Conservation (phyloP, 208 protist genomes). For the Wallacemonas rigidus region DNA sequence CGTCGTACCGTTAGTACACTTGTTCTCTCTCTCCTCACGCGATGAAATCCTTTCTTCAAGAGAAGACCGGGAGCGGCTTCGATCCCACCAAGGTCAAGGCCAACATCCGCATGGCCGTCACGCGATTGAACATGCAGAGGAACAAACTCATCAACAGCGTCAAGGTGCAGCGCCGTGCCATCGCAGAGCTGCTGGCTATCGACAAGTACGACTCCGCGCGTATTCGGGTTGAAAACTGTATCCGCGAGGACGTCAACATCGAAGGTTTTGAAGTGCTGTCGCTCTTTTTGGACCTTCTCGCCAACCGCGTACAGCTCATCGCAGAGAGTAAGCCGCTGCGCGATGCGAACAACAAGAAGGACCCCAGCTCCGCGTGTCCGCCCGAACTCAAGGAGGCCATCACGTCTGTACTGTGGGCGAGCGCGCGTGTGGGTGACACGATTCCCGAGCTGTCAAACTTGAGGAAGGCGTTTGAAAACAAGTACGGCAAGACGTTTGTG, state of each 20-base stretch:
- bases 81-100: slow-evolving; percentile 75
- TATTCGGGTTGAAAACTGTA: slow-evolving; percentile 85
- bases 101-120: slow-evolving; percentile 82
- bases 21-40: background rate
- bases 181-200: slow-evolving; percentile 84
- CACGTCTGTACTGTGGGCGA: slow-evolving; percentile 85
- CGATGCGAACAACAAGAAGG: slow-evolving; percentile 43
- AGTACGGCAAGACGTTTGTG: slow-evolving; percentile 86
- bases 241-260: slow-evolving; percentile 89
- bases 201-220: slow-evolving; percentile 92
- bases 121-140: slow-evolving; percentile 85
- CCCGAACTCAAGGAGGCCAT: slow-evolving; percentile 91
- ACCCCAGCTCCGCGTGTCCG: slow-evolving; percentile 59
- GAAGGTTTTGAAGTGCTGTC: slow-evolving; percentile 85
- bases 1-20: background rate
- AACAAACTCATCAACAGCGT: slow-evolving; percentile 90
- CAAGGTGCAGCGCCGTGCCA: slow-evolving; percentile 78
- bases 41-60: slow-evolving; percentile 50
- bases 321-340: slow-evolving; percentile 61
- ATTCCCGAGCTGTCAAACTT: slow-evolving; percentile 76
- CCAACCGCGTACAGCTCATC: slow-evolving; percentile 82
- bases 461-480: slow-evolving; percentile 77
- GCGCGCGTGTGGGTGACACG: slow-evolving; percentile 59
- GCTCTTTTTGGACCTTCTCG: slow-evolving; percentile 85
- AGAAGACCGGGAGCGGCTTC: slow-evolving; percentile 46